These are phyloP conservation scores for Candida glucosophila DNA, from an alignment of 1,139 yeast genomes.

Conservation along the genomic window DNA sequence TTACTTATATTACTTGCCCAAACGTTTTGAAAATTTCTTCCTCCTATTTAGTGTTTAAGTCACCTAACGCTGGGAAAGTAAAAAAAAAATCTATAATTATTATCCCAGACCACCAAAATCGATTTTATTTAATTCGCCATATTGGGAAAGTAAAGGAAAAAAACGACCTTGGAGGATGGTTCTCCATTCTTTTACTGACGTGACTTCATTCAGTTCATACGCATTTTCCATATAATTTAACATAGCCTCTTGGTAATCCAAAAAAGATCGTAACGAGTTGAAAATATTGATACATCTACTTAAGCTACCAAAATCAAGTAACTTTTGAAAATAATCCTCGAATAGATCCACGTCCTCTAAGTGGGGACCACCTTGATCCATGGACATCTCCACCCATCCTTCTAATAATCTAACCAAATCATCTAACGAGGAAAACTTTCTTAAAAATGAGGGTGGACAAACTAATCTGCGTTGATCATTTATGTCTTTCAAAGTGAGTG, in stretches of 20 bases:
- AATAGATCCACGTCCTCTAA: slow-evolving; percentile 43
- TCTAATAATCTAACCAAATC: slow-evolving; percentile 29
- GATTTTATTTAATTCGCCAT: no score
- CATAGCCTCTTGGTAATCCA: slow-evolving; percentile 8
- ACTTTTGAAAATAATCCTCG: slow-evolving; percentile 13
- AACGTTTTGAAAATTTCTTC: slow-evolving; percentile 1
- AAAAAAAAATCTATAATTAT: no score
- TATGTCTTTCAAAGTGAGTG: no score
- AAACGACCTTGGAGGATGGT: neutral
- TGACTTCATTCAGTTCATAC: slow-evolving; percentile 1
- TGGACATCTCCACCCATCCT: slow-evolving; percentile 42
- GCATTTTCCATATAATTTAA: neutral
- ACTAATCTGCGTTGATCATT: slow-evolving; percentile 15
- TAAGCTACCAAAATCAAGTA: slow-evolving; percentile 12
- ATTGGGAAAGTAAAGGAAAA: no score
- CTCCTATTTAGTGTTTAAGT: slow-evolving; percentile 4
- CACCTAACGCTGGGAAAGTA: slow-evolving; percentile 2
- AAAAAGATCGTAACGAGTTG: slow-evolving; percentile 9
- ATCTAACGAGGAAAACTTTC: slow-evolving; percentile 17
- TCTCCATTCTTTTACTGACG: slow-evolving; percentile 5
- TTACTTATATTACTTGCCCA: slow-evolving; percentile 5
- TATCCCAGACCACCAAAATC: no score
- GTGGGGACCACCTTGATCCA: slow-evolving; percentile 48
- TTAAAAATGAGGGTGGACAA: slow-evolving; percentile 26
- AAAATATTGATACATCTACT: slow-evolving; percentile 16